Evolutionary conservation across 305 asterid species (phyloP).

Genomic region (Salvia sclarea): DNA sequence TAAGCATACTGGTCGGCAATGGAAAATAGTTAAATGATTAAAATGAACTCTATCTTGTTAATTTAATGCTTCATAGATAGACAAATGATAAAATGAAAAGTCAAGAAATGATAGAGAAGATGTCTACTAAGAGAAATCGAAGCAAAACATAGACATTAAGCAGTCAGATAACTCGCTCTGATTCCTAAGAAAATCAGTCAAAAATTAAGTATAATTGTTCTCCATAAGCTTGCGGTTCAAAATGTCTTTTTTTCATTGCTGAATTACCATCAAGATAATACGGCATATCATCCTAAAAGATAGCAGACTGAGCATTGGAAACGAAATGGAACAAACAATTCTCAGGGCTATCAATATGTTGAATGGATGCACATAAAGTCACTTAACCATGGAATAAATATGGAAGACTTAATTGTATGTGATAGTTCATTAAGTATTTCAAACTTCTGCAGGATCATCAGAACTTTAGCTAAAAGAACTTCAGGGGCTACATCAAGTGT

Average conservation of each 20-base stretch:
- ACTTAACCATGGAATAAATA: slow-evolving; percentile 1
- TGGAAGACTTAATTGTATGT: slow-evolving; percentile 13
- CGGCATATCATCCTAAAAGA: neutral
- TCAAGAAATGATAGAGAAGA: neutral
- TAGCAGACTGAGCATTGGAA: neutral
- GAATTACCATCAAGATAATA: slow-evolving; percentile 14
- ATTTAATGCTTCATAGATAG: neutral
- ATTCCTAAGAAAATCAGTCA: slow-evolving; percentile 22
- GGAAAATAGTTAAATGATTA: neutral
- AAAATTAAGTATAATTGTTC: neutral
- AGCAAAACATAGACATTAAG: slow-evolving; percentile 1
- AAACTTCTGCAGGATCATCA: slow-evolving; percentile 13
- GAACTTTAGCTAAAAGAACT: slow-evolving; percentile 16
- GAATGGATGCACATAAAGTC: slow-evolving; percentile 13
- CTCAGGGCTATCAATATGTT: slow-evolving; percentile 14
- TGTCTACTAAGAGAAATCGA: slow-evolving; percentile 2
- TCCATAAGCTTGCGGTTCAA: neutral
- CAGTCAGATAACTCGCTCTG: slow-evolving; percentile 1
- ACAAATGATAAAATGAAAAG: slow-evolving; percentile 4
- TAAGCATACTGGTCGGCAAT: neutral
- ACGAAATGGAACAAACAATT: slow-evolving; percentile 1
- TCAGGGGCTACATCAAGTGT: slow-evolving; percentile 15
- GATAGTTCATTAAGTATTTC: slow-evolving; percentile 3
- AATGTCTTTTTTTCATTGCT: neutral
- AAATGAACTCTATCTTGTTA: neutral